Evolutionary conservation across 202 grass and related monocot genomes (phyloP).

Genomic region (Setaria viridis): DNA sequence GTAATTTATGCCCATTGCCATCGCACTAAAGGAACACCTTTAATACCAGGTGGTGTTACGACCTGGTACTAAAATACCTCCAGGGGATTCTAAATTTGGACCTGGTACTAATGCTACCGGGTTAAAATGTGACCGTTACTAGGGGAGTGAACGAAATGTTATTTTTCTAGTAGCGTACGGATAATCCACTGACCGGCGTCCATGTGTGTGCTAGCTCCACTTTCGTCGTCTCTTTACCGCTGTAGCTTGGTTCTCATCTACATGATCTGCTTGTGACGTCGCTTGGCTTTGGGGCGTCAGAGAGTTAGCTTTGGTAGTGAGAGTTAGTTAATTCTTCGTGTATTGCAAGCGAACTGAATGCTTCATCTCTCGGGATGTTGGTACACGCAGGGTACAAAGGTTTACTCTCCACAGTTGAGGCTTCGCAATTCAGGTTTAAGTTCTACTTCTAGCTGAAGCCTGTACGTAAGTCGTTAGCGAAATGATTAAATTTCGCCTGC

Average conservation of each 20-base stretch:
- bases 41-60: too few species aligned
- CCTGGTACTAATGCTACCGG: too few species aligned
- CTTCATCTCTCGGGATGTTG: not conserved
- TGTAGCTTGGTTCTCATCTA: not conserved
- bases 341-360: not conserved
- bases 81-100: too few species aligned
- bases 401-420: not conserved
- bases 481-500: slow-evolving; percentile 1
- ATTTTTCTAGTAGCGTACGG: too few species aligned
- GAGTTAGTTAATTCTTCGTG: not conserved
- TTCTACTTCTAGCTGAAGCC: not conserved
- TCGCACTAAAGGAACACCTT: too few species aligned
- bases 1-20: too few species aligned
- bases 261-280: not conserved
- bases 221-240: not conserved
- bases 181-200: not conserved
- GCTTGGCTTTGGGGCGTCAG: not conserved
- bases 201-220: not conserved
- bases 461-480: not conserved
- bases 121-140: too few species aligned
- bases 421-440: not conserved
- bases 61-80: too few species aligned
- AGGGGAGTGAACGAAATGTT: too few species aligned
- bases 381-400: not conserved
- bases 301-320: not conserved